Base-by-base conservation (phyloP, 306 rosid genomes). In the Leucaena leucocephala region DNA sequence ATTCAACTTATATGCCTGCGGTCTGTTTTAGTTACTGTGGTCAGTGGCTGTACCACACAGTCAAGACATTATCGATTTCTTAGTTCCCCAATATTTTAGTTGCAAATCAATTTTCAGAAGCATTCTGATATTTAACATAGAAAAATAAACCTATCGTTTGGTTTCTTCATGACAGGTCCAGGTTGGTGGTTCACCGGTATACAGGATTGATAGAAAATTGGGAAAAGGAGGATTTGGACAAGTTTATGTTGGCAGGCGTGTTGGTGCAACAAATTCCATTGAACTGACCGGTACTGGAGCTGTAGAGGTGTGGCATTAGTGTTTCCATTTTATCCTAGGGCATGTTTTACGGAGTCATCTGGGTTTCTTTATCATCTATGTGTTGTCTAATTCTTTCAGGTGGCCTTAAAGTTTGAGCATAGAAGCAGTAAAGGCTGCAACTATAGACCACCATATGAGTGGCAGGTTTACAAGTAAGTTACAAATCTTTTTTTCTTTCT, bases 201-300 rank as follows among this genome's bases (percentile, higher is more conserved):
- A 96, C 82, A 91, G 78, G 87, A 3, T 87, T 21, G 98, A 88
- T 5, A 86, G 85, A 67, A 96, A 91, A 84, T 85, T 96, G 58
- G 99, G 99, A 40, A 96, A 93, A 75, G 99, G 99, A 70, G 99
- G 99, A 13, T 96, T 96, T 75, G 99, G 99, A 55, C 98, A 93
- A 79, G 99, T 96, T 8, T 96, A 87, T 74, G 97, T 93, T 64
- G 99, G 99, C 74, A 85, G 94, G 75, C 92, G 96, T n/a, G 62
- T 75, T 38, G 82, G 91, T 84, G 61, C 90, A 62, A 27, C 78
- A 75, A 85, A 64, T 82, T 69, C 84, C 42, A 83, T 48, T 49
- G 98, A 87, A 48, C 85, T 91, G 78, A 65, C 85, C 63, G 99
- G 93, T 21, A 46, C 95, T 0, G 91, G 86, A 33, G 98, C 97